Conservation (phyloP, 768 basidiomycete genomes). For the Mycena vulgaris region DNA sequence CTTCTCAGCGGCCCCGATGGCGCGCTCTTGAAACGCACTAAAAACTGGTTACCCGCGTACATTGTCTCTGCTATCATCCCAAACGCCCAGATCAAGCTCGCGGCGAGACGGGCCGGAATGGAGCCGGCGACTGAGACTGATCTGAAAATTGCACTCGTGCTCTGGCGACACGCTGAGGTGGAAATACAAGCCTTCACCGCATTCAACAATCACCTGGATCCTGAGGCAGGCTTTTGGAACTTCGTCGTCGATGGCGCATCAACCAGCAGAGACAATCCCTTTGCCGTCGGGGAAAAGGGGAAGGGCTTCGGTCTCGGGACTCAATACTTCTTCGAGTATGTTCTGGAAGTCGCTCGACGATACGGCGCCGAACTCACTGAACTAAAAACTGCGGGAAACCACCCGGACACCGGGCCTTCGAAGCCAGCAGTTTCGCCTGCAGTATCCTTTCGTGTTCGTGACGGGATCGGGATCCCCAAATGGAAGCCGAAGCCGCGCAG, state of each 20-base stretch:
- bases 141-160: not conserved
- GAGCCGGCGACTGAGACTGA: not conserved
- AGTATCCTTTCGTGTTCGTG: too few species aligned
- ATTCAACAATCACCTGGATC: not conserved
- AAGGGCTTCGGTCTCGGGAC: not conserved
- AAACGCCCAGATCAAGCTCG: not conserved
- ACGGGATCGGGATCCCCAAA: too few species aligned
- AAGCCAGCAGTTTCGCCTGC: too few species aligned
- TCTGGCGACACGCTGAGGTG: not conserved
- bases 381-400: too few species aligned
- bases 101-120: not conserved
- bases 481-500: too few species aligned
- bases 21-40: not conserved
- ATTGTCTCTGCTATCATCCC: not conserved
- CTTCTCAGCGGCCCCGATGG: not conserved
- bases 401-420: too few species aligned
- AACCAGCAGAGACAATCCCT: not conserved
- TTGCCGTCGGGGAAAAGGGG: not conserved
- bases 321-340: not conserved
- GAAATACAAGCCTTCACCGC: not conserved
- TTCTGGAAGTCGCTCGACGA: too few species aligned
- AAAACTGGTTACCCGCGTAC: not conserved
- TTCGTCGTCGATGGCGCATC: not conserved
- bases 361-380: too few species aligned
- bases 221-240: not conserved